These are phyloP conservation scores for Verticillium nubilum DNA, from an alignment of 2,329 filamentous ascomycete species.

Conservation along the genomic window DNA sequence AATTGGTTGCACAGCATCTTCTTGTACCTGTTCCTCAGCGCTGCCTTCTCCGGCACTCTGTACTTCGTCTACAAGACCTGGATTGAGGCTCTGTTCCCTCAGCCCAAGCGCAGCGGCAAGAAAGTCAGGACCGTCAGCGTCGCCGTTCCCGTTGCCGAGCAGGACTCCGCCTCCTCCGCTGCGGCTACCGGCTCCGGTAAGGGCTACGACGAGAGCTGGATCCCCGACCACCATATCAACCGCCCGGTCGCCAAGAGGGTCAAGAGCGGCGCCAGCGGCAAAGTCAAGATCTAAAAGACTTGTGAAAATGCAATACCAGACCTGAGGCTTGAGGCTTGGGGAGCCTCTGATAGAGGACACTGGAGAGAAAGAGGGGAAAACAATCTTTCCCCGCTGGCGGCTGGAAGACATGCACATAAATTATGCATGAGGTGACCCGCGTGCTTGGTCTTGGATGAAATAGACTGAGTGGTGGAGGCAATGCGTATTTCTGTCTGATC, in stretches of 20 bases:
- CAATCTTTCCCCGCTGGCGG: not conserved
- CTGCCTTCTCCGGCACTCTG: slow-evolving; percentile 69
- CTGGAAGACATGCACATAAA: not conserved
- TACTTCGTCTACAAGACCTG: slow-evolving; percentile 99
- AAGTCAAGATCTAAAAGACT: slow-evolving; percentile 21
- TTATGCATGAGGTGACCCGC: not conserved
- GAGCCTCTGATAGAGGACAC: not conserved
- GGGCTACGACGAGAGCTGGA: slow-evolving; percentile 89
- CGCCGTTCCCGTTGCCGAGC: slow-evolving; percentile 58
- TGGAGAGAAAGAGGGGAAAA: not conserved
- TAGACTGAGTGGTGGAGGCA: not conserved
- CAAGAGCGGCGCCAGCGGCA: slow-evolving; percentile 50
- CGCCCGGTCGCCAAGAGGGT: slow-evolving; percentile 67
- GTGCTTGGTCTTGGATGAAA: not conserved
- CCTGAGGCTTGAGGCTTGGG: not conserved
- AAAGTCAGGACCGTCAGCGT: slow-evolving; percentile 64
- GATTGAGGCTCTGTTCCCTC: slow-evolving; percentile 93
- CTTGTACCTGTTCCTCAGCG: slow-evolving; percentile 87
- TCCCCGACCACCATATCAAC: slow-evolving; percentile 83
- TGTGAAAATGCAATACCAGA: slow-evolving; percentile 5
- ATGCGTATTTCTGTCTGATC: not conserved
- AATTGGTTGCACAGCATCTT: slow-evolving; percentile 64
- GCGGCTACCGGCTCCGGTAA: slow-evolving; percentile 64
- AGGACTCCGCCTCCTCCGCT: slow-evolving; percentile 49
- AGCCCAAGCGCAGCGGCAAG: slow-evolving; percentile 65